A percentile compares a stretch with the other conserved stretches of the same genome.
These are phyloP conservation scores for Escallonia herrerae DNA, from an alignment of 129 eudicot species.

Conservation along the genomic window DNA sequence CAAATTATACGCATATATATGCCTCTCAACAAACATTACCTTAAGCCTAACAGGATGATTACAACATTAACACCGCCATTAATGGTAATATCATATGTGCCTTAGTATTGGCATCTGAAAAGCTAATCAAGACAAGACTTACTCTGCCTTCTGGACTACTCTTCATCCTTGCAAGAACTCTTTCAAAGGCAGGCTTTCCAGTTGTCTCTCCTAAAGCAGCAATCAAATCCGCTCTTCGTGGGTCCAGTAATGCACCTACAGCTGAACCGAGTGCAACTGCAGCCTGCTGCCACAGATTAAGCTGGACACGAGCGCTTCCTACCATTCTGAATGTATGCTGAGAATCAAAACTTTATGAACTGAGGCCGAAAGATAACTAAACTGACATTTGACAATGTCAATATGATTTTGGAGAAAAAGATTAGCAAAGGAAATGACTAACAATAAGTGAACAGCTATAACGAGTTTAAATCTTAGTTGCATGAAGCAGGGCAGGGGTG, in stretches of 20 bases:
- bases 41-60: not conserved
- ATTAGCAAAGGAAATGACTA: too few relatives aligned
- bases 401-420: too few relatives aligned
- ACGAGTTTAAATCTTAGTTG: too few relatives aligned
- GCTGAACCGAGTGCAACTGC: constrained; percentile 95
- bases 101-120: not conserved
- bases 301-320: constrained; percentile 51
- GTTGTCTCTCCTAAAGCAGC: constrained; percentile 95
- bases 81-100: not conserved
- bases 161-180: constrained; percentile 86
- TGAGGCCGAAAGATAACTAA: too few relatives aligned
- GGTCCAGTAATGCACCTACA: constrained; percentile 80
- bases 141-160: constrained; percentile 79
- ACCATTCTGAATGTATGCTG: constrained; percentile 25
- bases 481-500: too few relatives aligned
- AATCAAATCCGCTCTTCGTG: constrained; percentile 88
- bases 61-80: not conserved
- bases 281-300: constrained; percentile 87
- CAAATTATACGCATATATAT: not conserved
- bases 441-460: too few relatives aligned
- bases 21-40: not conserved
- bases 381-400: too few relatives aligned
- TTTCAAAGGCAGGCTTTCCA: constrained; percentile 80
- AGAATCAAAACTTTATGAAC: too few relatives aligned
- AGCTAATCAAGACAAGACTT: constrained; percentile 16